phyloP scores from a whole-genome alignment of 495 filamentous ascomycete species.

The Xylaria palmicola region DNA sequence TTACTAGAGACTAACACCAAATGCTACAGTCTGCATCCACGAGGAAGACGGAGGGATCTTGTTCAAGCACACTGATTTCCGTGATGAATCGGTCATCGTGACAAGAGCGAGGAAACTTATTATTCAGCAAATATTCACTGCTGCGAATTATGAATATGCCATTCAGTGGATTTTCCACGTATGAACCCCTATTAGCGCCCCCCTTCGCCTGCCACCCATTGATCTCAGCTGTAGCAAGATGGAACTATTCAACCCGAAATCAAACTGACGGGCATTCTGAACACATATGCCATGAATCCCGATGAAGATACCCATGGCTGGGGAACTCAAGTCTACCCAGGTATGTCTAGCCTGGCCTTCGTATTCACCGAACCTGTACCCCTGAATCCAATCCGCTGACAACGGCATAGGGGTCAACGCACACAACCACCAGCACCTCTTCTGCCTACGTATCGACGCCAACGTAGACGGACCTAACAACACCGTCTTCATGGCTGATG shows the following conservation, averaged over 20 bases:
- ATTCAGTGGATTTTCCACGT: slow-evolving; percentile 79
- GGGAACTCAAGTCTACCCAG: slow-evolving; percentile 92
- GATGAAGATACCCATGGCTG: slow-evolving; percentile 85
- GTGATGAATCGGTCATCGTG: slow-evolving; percentile 82
- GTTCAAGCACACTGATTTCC: slow-evolving; percentile 96
- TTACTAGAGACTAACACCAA: neutral
- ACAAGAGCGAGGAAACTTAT: slow-evolving; percentile 86
- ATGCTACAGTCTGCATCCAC: slow-evolving; percentile 75
- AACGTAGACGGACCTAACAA: slow-evolving; percentile 87
- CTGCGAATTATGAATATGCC: slow-evolving; percentile 97
- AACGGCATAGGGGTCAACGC: slow-evolving; percentile 46
- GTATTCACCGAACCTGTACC: slow-evolving; percentile 35
- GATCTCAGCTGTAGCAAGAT: slow-evolving; percentile 55
- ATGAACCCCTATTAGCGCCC: neutral
- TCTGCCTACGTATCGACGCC: slow-evolving; percentile 87
- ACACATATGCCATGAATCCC: slow-evolving; percentile 83
- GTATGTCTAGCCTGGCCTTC: slow-evolving; percentile 54
- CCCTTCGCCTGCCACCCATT: neutral
- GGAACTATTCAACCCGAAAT: slow-evolving; percentile 93
- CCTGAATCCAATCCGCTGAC: slow-evolving; percentile 13
- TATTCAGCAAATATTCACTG: slow-evolving; percentile 91
- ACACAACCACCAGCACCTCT: slow-evolving; percentile 93
- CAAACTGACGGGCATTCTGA: slow-evolving; percentile 92
- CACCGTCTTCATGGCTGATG: slow-evolving; percentile 82
- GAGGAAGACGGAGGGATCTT: slow-evolving; percentile 93